Evolutionary conservation across 2,329 filamentous ascomycete genomes (phyloP).

Genomic region (Cladosporium oxysporum): DNA sequence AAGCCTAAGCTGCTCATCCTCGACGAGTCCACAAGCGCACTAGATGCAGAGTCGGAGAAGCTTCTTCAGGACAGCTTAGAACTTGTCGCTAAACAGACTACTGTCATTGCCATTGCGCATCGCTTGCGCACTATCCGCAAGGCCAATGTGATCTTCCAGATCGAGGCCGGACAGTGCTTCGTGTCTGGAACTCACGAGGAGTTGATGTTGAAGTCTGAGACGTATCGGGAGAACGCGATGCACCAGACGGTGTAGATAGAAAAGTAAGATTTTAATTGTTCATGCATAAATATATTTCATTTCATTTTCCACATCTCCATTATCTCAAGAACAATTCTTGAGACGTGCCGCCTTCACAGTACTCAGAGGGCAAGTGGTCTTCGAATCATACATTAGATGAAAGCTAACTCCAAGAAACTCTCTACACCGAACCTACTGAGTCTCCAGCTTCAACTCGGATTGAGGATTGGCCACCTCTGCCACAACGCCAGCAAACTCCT

Average conservation of each 20-base stretch:
- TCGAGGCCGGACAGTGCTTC: slow-evolving; percentile 53
- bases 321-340: background rate
- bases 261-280: background rate
- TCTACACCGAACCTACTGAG: background rate
- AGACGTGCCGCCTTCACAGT: background rate
- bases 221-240: slow-evolving; percentile 17
- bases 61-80: slow-evolving; percentile 93
- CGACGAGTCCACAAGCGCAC: slow-evolving; percentile 89
- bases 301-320: background rate
- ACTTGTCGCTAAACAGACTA: slow-evolving; percentile 79
- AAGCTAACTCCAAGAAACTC: background rate
- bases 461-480: slow-evolving; percentile 42
- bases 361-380: background rate
- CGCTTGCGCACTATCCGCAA: slow-evolving; percentile 81
- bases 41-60: slow-evolving; percentile 93
- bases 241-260: slow-evolving; percentile 16
- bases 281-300: background rate
- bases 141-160: slow-evolving; percentile 48
- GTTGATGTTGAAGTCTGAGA: slow-evolving; percentile 42
- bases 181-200: slow-evolving; percentile 54
- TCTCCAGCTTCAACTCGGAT: background rate
- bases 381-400: background rate
- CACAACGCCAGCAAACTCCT: slow-evolving; percentile 49
- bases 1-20: slow-evolving; percentile 90
- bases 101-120: slow-evolving; percentile 95